phyloP scores from a whole-genome alignment of 1,139 yeast species.

The Nakaseomyces nivariensis region DNA sequence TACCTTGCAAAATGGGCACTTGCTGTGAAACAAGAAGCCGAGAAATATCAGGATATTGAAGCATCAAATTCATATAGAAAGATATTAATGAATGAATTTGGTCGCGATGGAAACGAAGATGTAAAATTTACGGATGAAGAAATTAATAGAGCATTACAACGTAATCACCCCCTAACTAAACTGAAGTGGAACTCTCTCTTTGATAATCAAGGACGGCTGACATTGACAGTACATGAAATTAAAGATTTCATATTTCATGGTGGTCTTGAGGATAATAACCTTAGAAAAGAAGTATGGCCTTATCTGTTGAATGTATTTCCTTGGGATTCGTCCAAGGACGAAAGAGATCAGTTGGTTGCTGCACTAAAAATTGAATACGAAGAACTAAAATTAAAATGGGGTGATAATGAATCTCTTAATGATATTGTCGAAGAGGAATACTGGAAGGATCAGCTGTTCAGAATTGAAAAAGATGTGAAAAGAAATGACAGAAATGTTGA shows the following conservation, averaged over 20 bases:
- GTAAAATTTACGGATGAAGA: slow-evolving; percentile 32
- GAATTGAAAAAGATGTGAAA: slow-evolving; percentile 89
- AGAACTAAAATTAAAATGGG: slow-evolving; percentile 58
- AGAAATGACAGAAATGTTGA: slow-evolving; percentile 78
- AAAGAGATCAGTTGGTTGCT: slow-evolving; percentile 47
- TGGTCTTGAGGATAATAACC: slow-evolving; percentile 48
- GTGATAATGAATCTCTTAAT: slow-evolving; percentile 4
- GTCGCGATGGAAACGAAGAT: slow-evolving; percentile 39
- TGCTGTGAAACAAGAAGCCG: slow-evolving; percentile 89
- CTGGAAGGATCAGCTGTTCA: slow-evolving; percentile 79
- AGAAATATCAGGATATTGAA: slow-evolving; percentile 48
- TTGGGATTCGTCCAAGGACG: slow-evolving; percentile 73
- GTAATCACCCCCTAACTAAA: slow-evolving; percentile 40
- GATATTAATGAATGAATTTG: slow-evolving; percentile 58
- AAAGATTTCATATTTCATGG: slow-evolving; percentile 84
- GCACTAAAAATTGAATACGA: slow-evolving; percentile 57
- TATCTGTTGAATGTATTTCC: slow-evolving; percentile 76
- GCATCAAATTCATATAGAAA: slow-evolving; percentile 53
- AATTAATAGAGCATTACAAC: slow-evolving; percentile 30
- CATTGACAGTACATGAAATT: slow-evolving; percentile 65
- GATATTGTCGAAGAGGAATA: slow-evolving; percentile 54
- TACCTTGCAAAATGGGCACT: slow-evolving; percentile 96
- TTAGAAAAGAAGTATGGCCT: slow-evolving; percentile 75
- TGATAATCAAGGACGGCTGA: slow-evolving; percentile 65
- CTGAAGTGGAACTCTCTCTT: slow-evolving; percentile 85